These are phyloP conservation scores for Suaeda aralocaspica DNA, from an alignment of 148 eudicot genomes.

Conservation along the genomic window DNA sequence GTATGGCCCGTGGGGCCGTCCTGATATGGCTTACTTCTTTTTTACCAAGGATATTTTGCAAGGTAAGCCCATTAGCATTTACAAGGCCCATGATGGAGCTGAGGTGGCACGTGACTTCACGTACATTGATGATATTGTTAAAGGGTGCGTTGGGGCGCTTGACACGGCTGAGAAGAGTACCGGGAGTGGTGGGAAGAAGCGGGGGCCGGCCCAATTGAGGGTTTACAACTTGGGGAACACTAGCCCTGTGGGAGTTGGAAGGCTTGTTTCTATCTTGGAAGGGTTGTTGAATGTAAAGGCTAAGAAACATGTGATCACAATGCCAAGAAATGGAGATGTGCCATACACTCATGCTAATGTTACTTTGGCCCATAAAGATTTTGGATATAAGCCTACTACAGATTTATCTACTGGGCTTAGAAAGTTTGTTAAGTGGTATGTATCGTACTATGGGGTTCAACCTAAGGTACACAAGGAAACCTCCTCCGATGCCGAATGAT, in stretches of 20 bases:
- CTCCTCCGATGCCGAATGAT: slow-evolving; percentile 13
- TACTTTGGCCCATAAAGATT: slow-evolving; percentile 63
- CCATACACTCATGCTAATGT: slow-evolving; percentile 94
- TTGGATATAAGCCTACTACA: slow-evolving; percentile 84
- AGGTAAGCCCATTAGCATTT: slow-evolving; percentile 61
- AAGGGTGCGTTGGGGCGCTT: slow-evolving; percentile 78
- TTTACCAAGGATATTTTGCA: slow-evolving; percentile 86
- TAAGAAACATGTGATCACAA: slow-evolving; percentile 67
- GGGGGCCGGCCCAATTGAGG: slow-evolving; percentile 70
- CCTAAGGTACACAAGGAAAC: slow-evolving; percentile 61
- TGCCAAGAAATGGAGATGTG: slow-evolving; percentile 96
- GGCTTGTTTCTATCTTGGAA: slow-evolving; percentile 67
- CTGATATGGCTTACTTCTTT: slow-evolving; percentile 97
- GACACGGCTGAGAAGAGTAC: slow-evolving; percentile 97
- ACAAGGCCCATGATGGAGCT: slow-evolving; percentile 53
- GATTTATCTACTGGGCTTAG: slow-evolving; percentile 75
- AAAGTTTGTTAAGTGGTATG: slow-evolving; percentile 93
- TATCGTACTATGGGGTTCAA: slow-evolving; percentile 71
- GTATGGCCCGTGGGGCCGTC: slow-evolving; percentile 94
- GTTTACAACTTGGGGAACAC: slow-evolving; percentile 89
- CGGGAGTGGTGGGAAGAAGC: slow-evolving; percentile 89
- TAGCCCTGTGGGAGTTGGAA: slow-evolving; percentile 69
- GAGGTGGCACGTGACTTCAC: slow-evolving; percentile 98
- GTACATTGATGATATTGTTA: slow-evolving; percentile 79
- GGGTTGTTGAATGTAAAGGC: slow-evolving; percentile 57